These are phyloP conservation scores for Arachnomyces sp. DNA, from an alignment of 2,329 filamentous ascomycete genomes.

Conservation along the genomic window DNA sequence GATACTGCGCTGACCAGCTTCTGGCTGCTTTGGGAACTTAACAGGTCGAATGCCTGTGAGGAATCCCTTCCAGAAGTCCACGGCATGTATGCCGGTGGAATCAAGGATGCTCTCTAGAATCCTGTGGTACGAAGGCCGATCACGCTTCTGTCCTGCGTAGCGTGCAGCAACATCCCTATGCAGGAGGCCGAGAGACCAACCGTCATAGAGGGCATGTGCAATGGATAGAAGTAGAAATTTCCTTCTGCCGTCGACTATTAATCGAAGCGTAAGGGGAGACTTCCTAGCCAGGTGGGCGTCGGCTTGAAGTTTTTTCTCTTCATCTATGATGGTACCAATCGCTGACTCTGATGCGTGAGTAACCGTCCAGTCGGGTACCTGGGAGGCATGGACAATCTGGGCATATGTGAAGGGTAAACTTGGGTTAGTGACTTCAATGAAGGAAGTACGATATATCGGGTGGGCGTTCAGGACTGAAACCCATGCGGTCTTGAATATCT, in stretches of 20 bases:
- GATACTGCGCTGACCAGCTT: conserved; percentile 8
- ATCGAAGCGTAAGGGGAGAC: conserved; percentile 26
- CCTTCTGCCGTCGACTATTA: conserved; percentile 26
- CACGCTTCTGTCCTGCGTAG: conserved; percentile 43
- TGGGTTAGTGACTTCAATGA: conserved; percentile 57
- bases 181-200: conserved; percentile 68
- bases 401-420: conserved; percentile 48
- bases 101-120: conserved; percentile 50
- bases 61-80: conserved; percentile 62
- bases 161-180: conserved; percentile 61
- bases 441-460: conserved; percentile 68
- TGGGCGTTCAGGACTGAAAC: conserved; percentile 48
- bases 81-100: conserved; percentile 39
- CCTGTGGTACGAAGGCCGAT: conserved; percentile 42
- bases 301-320: conserved; percentile 10
- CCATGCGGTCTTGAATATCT: conserved; percentile 55
- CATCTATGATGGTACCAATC: conserved; percentile 18
- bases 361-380: conserved; percentile 28
- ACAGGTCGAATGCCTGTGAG: conserved; percentile 46
- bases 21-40: conserved; percentile 29
- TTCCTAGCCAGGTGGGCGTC: conserved; percentile 14
- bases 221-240: conserved; percentile 58
- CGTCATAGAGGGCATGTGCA: conserved; percentile 82
- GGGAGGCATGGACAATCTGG: conserved; percentile 41
- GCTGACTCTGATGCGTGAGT: conserved; percentile 13